Base-by-base conservation (phyloP, 768 basidiomycete genomes). In the Ramaria sp. region DNA sequence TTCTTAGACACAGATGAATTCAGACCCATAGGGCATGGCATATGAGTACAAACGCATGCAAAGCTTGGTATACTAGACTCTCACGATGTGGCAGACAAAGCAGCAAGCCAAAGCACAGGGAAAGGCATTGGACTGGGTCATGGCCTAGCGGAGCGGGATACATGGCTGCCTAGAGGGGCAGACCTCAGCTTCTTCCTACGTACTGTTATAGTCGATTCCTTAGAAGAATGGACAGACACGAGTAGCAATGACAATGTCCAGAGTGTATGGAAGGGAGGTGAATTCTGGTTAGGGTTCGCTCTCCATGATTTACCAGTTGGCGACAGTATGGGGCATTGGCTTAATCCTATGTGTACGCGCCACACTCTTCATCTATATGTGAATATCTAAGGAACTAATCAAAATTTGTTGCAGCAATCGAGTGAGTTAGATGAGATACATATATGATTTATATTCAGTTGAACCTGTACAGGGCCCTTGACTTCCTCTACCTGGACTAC, bases 401-500 rank as follows among this genome's bases (percentile, higher is more conserved):
- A 48, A 31, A 39, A 19, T 45, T 46, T 37, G 22, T 38, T 56
- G 17, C 46, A 79, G 78, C 70, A 19, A 77, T 81, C 22, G 77
- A 80, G 80, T 78, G 64, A 53, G 78, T 68, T 20, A 12, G 19
- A 11, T 3, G 12, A 11, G 15, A 56, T 15, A 11, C 41, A 42
- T 45, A 20, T 55, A 43, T 51, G n/a, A 24, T 30, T 43, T 9
- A 20, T 51, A 34, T 33, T 38, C 15, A 30, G 13, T 7, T 15
- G 9, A 51, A 1, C 33, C 17, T 50, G 31, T 46, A 5, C 61
- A 90, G 88, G 67, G 91, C 92, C 7, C 67, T 95, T 43, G 92
- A 94, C 67, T 95, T 94, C 65, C 70, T 95, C 13, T 90, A 89
- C 65, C 83, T 95, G 73, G 83, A 91, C 61, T 95, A 95, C 68